phyloP scores from a whole-genome alignment of 148 eudicot species.

The Beta vulgaris region DNA sequence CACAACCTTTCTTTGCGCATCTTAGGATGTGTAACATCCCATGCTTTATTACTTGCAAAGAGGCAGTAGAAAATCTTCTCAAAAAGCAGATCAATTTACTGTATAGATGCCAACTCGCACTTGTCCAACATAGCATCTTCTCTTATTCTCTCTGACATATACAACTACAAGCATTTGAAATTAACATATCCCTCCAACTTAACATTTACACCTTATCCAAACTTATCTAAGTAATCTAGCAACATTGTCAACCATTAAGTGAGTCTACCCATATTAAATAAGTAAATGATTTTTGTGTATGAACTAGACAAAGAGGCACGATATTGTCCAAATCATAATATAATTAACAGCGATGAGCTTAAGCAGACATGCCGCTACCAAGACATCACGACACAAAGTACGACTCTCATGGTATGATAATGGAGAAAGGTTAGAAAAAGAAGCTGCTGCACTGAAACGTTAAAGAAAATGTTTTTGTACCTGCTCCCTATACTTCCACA shows the following conservation, averaged over 20 bases:
- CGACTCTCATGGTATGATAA: neutral
- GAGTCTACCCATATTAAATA: neutral
- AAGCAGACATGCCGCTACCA: neutral
- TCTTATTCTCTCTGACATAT: neutral
- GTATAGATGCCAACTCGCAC: neutral
- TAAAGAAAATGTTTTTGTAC: conserved; percentile 28
- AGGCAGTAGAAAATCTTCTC: neutral
- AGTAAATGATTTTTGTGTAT: neutral
- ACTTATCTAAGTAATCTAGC: neutral
- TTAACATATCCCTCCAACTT: neutral
- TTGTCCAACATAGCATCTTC: neutral
- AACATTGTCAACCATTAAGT: neutral
- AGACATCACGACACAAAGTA: neutral
- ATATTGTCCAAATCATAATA: neutral
- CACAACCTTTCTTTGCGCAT: neutral
- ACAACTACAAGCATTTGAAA: neutral
- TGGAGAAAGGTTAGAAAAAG: neutral
- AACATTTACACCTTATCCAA: neutral
- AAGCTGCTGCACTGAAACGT: conserved; percentile 1
- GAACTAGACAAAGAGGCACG: neutral
- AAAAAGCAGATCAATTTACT: neutral
- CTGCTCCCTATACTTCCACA: conserved; percentile 97
- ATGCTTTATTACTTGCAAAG: neutral
- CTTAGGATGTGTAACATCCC: neutral
- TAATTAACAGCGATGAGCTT: neutral